Evolutionary conservation across 2,329 filamentous ascomycete species (phyloP).

Genomic region (Exophiala xenobiotica): DNA sequence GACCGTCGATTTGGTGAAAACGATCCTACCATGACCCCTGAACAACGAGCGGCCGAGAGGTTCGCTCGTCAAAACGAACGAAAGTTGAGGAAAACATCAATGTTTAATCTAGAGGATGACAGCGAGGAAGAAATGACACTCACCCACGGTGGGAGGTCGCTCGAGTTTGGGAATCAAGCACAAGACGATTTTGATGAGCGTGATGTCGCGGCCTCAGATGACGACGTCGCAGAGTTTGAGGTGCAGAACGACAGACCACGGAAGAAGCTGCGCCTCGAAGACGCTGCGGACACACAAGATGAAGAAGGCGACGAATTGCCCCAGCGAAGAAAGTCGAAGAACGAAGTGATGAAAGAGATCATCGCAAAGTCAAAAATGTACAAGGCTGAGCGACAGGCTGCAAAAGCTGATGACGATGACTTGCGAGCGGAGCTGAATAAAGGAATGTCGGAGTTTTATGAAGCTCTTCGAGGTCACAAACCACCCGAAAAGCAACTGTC

Average conservation of each 20-base stretch:
- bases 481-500: conserved; percentile 52
- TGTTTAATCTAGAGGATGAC: conserved; percentile 90
- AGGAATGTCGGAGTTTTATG: conserved; percentile 73
- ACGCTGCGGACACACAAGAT: conserved; percentile 41
- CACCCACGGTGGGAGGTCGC: conserved; percentile 78
- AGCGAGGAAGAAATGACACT: conserved; percentile 67
- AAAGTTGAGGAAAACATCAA: conserved; percentile 70
- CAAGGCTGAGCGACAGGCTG: conserved; percentile 90
- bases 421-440: conserved; percentile 80
- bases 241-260: conserved; percentile 37
- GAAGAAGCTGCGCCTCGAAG: conserved; percentile 55
- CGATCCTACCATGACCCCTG: conserved; percentile 87
- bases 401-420: conserved; percentile 91
- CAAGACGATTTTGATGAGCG: conserved; percentile 78
- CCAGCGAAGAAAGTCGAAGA: conserved; percentile 87
- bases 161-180: conserved; percentile 59
- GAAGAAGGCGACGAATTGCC: conserved; percentile 58
- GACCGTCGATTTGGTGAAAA: conserved; percentile 96
- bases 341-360: conserved; percentile 96
- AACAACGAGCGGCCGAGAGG: conserved; percentile 86
- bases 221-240: conserved; percentile 46
- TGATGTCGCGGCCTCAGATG: conserved; percentile 44
- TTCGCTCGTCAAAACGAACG: conserved; percentile 86
- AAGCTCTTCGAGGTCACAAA: conserved; percentile 63
- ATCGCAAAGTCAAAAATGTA: conserved; percentile 95